Conservation (phyloP, 371 early-diverging fungal genomes). For the Polyrhizophydium stewartii region DNA sequence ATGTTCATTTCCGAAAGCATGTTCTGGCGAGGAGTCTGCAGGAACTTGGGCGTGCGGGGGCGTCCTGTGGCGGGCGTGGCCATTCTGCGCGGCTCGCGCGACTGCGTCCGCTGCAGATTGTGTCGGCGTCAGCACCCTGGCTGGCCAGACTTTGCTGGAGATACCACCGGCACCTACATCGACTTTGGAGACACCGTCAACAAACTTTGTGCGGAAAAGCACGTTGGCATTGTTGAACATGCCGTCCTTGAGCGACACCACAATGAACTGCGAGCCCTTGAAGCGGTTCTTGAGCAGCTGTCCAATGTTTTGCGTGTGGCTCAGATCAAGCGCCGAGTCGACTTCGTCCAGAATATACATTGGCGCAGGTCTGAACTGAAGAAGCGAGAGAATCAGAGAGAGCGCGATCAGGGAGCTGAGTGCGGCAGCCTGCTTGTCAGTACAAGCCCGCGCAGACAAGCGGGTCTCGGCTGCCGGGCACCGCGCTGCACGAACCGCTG, state of each 20-base stretch:
- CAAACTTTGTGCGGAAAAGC: constrained; percentile 91
- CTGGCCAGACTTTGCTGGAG: no score
- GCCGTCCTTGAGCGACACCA: constrained; percentile 99
- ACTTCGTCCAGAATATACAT: constrained; percentile 99
- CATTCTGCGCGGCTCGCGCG: not conserved
- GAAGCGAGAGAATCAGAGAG: constrained; percentile 92
- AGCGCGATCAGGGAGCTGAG: constrained; percentile 89
- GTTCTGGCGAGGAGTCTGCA: not conserved
- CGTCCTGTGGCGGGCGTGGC: not conserved
- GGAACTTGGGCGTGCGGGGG: not conserved
- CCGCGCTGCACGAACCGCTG: constrained; percentile 83
- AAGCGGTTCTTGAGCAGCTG: constrained; percentile 93
- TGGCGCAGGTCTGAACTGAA: constrained; percentile 99
- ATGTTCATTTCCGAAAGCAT: not conserved
- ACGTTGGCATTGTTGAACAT: constrained; percentile 99
- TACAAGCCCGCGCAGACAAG: not conserved
- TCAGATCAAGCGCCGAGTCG: constrained; percentile 98
- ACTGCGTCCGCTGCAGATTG: not conserved
- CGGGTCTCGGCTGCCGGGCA: not conserved
- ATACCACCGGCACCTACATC: constrained; percentile 56
- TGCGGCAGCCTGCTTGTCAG: not conserved
- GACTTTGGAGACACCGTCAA: constrained; percentile 95
- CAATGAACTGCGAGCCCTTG: constrained; percentile 97
- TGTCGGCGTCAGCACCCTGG: no score
- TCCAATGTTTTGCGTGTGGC: constrained; percentile 99